Percentiles rank a stretch among this genome's conserved stretches.
These are phyloP conservation scores for Candida xyloterini DNA, from an alignment of 805 yeast species.

Conservation along the genomic window DNA sequence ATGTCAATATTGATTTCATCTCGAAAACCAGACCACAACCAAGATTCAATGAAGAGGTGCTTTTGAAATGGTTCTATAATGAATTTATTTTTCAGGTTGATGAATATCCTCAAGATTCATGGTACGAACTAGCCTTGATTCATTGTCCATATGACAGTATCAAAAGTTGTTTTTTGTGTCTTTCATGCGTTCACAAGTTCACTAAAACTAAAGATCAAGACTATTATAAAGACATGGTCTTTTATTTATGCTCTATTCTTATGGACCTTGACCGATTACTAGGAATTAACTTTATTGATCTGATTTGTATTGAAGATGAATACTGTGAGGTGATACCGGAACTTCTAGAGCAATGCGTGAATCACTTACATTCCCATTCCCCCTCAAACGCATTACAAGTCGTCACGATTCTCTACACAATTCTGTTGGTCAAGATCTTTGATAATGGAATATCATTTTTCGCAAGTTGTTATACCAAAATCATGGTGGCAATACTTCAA, in stretches of 20 bases:
- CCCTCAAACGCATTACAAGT: not conserved
- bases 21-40: not conserved
- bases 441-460: not conserved
- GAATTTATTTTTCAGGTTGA: slow-evolving; percentile 4
- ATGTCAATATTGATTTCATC: not conserved
- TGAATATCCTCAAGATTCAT: slow-evolving; percentile 8
- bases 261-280: not conserved
- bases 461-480: not conserved
- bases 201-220: not conserved
- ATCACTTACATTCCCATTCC: not conserved
- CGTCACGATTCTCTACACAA: not conserved
- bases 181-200: not conserved
- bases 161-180: not conserved
- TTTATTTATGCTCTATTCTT: not conserved
- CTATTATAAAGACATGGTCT: not conserved
- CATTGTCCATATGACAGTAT: slow-evolving; percentile 3
- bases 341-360: not conserved
- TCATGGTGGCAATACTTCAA: not conserved
- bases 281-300: not conserved
- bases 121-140: slow-evolving; percentile 11
- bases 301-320: not conserved
- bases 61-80: slow-evolving; percentile 7
- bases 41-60: not conserved
- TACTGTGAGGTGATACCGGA: not conserved
- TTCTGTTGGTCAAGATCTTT: not conserved